Conservation (phyloP, 148 eudicot genomes). For the Salicornia ramosissima region DNA sequence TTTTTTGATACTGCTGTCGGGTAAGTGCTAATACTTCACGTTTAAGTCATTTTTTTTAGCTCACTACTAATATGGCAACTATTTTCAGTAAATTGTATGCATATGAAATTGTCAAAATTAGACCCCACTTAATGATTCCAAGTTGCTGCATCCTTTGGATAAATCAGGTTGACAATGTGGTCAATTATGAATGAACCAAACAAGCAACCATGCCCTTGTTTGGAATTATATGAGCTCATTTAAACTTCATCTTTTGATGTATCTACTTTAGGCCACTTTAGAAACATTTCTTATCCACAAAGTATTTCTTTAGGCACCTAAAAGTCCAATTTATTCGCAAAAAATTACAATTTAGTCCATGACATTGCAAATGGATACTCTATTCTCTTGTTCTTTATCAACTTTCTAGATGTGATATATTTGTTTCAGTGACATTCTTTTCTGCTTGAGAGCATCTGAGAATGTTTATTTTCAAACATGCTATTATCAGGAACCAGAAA, state of each 20-base stretch:
- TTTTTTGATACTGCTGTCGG: slow-evolving; percentile 86
- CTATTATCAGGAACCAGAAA: not conserved
- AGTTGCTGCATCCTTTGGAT: not conserved
- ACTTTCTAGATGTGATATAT: not conserved
- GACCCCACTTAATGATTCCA: not conserved
- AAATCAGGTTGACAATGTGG: not conserved
- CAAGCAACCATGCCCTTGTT: not conserved
- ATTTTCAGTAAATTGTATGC: not conserved
- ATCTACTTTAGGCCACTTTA: not conserved
- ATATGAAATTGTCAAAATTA: not conserved
- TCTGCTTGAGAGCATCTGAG: not conserved
- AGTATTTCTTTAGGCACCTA: not conserved
- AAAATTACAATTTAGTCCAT: not conserved
- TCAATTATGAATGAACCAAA: not conserved
- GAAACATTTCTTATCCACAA: too few species aligned
- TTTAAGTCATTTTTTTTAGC: not conserved
- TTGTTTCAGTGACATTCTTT: not conserved
- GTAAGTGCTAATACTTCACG: slow-evolving; percentile 33
- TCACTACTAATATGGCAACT: not conserved
- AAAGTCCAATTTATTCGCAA: not conserved
- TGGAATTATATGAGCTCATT: not conserved
- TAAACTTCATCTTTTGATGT: not conserved
- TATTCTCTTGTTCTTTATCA: not conserved
- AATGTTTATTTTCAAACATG: not conserved
- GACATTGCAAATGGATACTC: not conserved